Evolutionary conservation across 2,329 filamentous ascomycete genomes (phyloP).

Genomic region (Aspergillus sp.): DNA sequence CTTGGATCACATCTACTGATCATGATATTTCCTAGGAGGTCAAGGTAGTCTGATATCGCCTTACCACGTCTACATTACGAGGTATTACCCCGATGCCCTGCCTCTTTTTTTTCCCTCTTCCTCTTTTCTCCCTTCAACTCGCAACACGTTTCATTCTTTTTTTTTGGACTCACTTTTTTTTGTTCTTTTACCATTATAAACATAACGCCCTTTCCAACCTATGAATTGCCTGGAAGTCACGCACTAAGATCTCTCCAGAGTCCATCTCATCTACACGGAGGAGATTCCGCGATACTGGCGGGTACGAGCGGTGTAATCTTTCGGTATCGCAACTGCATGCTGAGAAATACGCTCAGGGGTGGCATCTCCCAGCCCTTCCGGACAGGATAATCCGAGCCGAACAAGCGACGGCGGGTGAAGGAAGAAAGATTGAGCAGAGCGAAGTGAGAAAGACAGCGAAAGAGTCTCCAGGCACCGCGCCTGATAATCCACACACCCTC

Average conservation of each 20-base stretch:
- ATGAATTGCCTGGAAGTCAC: background rate
- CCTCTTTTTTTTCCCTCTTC: background rate
- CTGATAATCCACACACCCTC: conserved; percentile 20
- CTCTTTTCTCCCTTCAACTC: too few species aligned
- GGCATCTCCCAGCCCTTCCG: conserved; percentile 34
- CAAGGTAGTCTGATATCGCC: too few species aligned
- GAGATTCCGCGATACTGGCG: too few species aligned
- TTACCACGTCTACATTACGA: background rate
- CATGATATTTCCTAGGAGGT: too few species aligned
- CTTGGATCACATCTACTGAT: too few species aligned
- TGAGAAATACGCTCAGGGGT: conserved; percentile 33
- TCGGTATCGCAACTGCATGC: conserved; percentile 18
- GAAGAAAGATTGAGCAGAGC: conserved; percentile 6
- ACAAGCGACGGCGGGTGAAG: conserved; percentile 31
- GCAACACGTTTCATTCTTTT: background rate
- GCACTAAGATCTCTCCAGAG: too few species aligned
- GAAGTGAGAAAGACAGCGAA: background rate
- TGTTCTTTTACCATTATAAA: background rate
- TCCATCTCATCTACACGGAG: too few species aligned
- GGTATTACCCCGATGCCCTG: background rate
- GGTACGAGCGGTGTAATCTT: too few species aligned
- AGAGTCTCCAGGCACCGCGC: conserved; percentile 22
- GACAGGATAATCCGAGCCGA: conserved; percentile 34
- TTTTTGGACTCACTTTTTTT: conserved; percentile 12
- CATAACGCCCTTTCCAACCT: background rate